Evolutionary conservation across 2,329 filamentous ascomycete species (phyloP).

Genomic region (Diaporthe citriasiana): DNA sequence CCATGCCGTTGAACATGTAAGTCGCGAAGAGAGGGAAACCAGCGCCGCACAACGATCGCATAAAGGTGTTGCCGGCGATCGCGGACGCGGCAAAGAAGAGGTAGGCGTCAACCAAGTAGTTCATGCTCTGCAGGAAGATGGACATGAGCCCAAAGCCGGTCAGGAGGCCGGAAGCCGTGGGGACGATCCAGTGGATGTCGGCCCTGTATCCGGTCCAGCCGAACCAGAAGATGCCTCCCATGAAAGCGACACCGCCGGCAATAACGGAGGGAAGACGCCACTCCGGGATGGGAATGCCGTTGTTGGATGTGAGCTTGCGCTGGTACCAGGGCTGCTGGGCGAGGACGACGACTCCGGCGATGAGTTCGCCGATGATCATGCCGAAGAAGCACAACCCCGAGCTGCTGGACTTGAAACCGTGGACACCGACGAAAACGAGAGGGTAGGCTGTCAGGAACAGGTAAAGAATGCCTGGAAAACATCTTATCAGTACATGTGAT

Average conservation of each 20-base stretch:
- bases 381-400: conserved; percentile 88
- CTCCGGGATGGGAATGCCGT: conserved; percentile 74
- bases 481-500: conserved; percentile 14
- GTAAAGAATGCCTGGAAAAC: conserved; percentile 72
- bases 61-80: conserved; percentile 84
- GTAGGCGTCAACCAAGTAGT: conserved; percentile 85
- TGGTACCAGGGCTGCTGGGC: conserved; percentile 76
- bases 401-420: conserved; percentile 78
- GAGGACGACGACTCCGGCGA: conserved; percentile 76
- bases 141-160: conserved; percentile 84
- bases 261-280: conserved; percentile 77
- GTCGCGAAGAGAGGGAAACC: conserved; percentile 84
- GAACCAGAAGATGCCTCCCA: conserved; percentile 81
- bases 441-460: conserved; percentile 89
- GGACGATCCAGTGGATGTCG: conserved; percentile 75
- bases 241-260: conserved; percentile 70
- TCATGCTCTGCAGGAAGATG: conserved; percentile 85
- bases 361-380: conserved; percentile 80
- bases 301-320: conserved; percentile 77
- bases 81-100: conserved; percentile 83
- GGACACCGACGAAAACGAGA: conserved; percentile 81
- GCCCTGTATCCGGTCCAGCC: conserved; percentile 76
- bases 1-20: conserved; percentile 76
- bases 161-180: conserved; percentile 71
- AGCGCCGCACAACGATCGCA: conserved; percentile 83